A percentile compares a stretch with the other conserved stretches of the same genome.
These are phyloP conservation scores for Aquanectria penicillioides DNA, from an alignment of 2,329 filamentous ascomycete genomes.

Conservation along the genomic window DNA sequence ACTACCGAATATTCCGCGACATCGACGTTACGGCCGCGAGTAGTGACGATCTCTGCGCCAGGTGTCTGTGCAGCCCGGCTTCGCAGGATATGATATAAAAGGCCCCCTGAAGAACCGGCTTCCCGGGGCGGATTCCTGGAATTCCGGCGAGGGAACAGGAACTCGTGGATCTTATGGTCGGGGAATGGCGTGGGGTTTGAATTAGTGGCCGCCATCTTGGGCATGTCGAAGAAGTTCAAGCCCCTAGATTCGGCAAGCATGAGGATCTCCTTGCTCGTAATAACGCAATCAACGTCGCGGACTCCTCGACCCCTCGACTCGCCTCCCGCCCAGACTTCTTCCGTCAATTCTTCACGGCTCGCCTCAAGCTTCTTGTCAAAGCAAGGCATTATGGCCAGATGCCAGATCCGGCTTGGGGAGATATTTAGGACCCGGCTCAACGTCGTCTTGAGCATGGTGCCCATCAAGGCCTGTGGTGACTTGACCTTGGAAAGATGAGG, in stretches of 20 bases:
- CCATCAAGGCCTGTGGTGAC: conserved; percentile 91
- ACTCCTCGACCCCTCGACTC: conserved; percentile 64
- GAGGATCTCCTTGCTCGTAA: conserved; percentile 93
- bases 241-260: conserved; percentile 86
- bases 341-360: conserved; percentile 90
- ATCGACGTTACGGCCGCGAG: conserved; percentile 87
- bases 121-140: conserved; percentile 58
- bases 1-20: conserved; percentile 86
- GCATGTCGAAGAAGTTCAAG: conserved; percentile 78
- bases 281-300: conserved; percentile 96
- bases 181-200: conserved; percentile 70
- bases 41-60: conserved; percentile 75
- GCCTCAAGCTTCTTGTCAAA: conserved; percentile 99
- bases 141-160: conserved; percentile 73
- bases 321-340: conserved; percentile 73
- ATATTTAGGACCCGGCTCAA: conserved; percentile 79
- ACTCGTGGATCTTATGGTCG: conserved; percentile 73
- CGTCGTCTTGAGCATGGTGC: conserved; percentile 88
- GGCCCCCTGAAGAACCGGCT: conserved; percentile 87
- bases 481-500: conserved; percentile 92
- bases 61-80: conserved; percentile 76
- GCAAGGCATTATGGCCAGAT: conserved; percentile 96
- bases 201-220: conserved; percentile 63
- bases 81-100: conserved; percentile 84
- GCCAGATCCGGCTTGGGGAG: conserved; percentile 85